Conservation (phyloP, 768 basidiomycete species). For the Naematelia encephala region DNA sequence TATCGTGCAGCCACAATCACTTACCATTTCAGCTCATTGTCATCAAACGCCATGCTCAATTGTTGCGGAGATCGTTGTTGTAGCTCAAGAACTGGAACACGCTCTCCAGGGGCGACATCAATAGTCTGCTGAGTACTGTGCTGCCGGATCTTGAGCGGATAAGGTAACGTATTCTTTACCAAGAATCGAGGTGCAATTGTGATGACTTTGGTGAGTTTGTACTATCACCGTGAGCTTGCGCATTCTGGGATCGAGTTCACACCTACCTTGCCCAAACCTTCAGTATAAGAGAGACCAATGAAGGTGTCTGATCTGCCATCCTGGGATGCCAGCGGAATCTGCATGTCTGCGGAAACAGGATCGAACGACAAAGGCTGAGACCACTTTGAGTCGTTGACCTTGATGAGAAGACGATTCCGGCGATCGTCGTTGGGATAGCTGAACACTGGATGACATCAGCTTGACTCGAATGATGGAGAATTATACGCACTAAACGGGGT, state of each 20-base stretch:
- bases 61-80: conserved; percentile 63
- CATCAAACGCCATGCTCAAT: conserved; percentile 80
- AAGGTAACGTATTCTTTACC: conserved; percentile 72
- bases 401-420: conserved; percentile 79
- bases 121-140: conserved; percentile 66
- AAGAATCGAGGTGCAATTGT: conserved; percentile 87
- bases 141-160: conserved; percentile 75
- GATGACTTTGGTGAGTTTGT: conserved; percentile 91
- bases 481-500: conserved; percentile 72
- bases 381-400: conserved; percentile 78
- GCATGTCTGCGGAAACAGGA: conserved; percentile 84
- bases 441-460: conserved; percentile 60
- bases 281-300: conserved; percentile 83
- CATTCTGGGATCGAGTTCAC: background rate
- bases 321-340: conserved; percentile 66
- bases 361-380: conserved; percentile 83
- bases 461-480: background rate
- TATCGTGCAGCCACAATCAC: background rate
- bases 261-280: conserved; percentile 77
- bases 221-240: conserved; percentile 50
- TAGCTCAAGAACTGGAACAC: conserved; percentile 65
- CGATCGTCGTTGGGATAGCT: conserved; percentile 71
- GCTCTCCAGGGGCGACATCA: conserved; percentile 65
- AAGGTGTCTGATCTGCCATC: conserved; percentile 64
- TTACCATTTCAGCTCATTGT: conserved; percentile 60